Evolutionary conservation across 202 grass and related monocot species (phyloP).

Genomic region (Elaeis oleifera): DNA sequence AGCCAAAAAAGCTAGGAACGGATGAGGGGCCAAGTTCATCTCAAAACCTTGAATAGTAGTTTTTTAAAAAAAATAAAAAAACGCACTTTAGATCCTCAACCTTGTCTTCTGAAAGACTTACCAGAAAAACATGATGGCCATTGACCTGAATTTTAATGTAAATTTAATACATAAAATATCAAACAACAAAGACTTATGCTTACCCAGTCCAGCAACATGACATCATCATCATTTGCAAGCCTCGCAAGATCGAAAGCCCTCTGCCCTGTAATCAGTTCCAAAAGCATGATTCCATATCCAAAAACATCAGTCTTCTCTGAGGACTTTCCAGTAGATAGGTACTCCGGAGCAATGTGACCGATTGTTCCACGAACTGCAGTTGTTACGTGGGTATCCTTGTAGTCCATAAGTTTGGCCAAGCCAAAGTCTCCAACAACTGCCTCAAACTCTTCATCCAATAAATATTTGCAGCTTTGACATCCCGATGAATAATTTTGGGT

Average conservation of each 20-base stretch:
- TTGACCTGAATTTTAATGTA: too few species aligned
- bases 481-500: constrained; percentile 15
- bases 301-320: constrained; percentile 15
- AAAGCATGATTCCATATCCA: constrained; percentile 15
- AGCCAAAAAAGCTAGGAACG: too few species aligned
- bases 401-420: constrained; percentile 15
- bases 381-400: constrained; percentile 18
- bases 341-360: constrained; percentile 13
- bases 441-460: constrained; percentile 12
- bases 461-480: constrained; percentile 13
- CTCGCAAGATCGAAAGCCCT: constrained; percentile 14
- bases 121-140: not conserved
- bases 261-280: constrained; percentile 14
- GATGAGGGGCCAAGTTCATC: too few species aligned
- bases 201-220: constrained; percentile 20
- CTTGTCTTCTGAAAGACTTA: not conserved
- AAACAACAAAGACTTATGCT: not conserved
- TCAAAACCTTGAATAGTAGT: too few species aligned
- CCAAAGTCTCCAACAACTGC: constrained; percentile 13
- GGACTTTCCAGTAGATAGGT: constrained; percentile 10
- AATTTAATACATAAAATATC: too few species aligned
- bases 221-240: constrained; percentile 17
- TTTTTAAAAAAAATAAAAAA: too few species aligned
- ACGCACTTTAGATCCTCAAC: not conserved
- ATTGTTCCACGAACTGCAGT: constrained; percentile 13